Percentiles rank a stretch among this genome's conserved stretches.
Evolutionary conservation across 768 basidiomycete genomes (phyloP).

Genomic region (Lactifluus pinguis): DNA sequence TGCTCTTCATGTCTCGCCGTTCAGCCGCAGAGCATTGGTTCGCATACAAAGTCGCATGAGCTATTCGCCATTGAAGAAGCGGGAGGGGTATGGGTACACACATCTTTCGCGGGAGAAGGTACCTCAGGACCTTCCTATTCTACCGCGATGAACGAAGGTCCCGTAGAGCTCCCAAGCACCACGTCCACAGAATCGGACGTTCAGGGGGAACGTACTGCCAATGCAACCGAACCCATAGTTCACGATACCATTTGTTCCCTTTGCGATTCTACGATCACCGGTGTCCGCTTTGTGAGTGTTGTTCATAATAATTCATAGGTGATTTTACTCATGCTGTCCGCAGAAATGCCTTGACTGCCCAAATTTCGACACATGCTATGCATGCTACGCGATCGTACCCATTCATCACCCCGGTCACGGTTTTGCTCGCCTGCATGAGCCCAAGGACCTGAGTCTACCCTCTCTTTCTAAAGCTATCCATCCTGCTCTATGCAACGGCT

Average conservation of each 20-base stretch:
- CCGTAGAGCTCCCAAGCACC: not conserved
- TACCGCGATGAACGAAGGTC: not conserved
- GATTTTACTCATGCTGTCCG: not conserved
- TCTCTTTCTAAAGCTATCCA: conserved; percentile 27
- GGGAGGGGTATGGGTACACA: conserved; percentile 56
- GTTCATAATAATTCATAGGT: not conserved
- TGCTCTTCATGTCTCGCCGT: conserved; percentile 46
- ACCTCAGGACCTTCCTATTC: conserved; percentile 16
- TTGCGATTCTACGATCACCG: conserved; percentile 62
- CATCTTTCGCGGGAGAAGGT: conserved; percentile 38
- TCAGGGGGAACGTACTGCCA: not conserved
- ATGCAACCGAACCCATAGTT: conserved; percentile 23
- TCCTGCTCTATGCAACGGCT: conserved; percentile 56
- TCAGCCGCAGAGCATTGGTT: conserved; percentile 26
- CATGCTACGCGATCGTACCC: conserved; percentile 61
- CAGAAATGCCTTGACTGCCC: conserved; percentile 77
- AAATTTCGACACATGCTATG: conserved; percentile 71
- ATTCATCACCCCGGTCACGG: conserved; percentile 72
- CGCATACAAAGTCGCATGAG: conserved; percentile 35
- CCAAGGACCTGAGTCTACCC: conserved; percentile 40
- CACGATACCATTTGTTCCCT: conserved; percentile 70
- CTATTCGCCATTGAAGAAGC: conserved; percentile 64
- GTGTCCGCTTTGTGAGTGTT: conserved; percentile 59
- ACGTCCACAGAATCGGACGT: not conserved
- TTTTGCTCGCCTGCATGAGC: conserved; percentile 53